Evolutionary conservation across 148 eudicot genomes (phyloP), one percentile per base, ranked within the genome.

Genomic region (Fagopyrum homotropicum): DNA sequence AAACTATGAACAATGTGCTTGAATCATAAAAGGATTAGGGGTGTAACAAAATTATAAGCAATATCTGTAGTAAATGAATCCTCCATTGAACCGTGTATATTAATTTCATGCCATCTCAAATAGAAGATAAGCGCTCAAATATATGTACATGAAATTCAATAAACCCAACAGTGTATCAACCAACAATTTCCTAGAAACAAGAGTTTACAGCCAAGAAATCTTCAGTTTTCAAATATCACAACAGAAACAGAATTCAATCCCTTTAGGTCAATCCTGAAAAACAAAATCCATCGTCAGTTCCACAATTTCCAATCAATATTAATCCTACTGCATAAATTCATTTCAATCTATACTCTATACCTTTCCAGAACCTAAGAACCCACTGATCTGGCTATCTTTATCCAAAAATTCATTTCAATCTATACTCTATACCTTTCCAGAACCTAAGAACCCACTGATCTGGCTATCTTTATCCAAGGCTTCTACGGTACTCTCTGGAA

Each of bases 331-430:
- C 30, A 22, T 14, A 54, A 15, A 35, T 29, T 55, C 76, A 10
- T 43, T 73, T 14, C 66, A 73, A 69, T 5, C 26, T 7, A 47
- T 17, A 72, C 12, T 48, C 12, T 47, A 29, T 73, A 94, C 98
- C 97, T 95, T 95, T 69, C 98, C 98, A 48, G 98, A 95, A 17
- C 98, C 98, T 75, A 95, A 74, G 76, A 95, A 95, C 0, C 98
- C 98, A 49, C 97, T 95, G 5, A 95, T 95, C n/a, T n/a, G n/a
- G n/a, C n/a, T n/a, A n/a, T n/a, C n/a, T n/a, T n/a, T n/a, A n/a
- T n/a, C n/a, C 30, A 22, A 22, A 54, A 15, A 35, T 29, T 55
- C 76, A 10, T 43, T 73, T 14, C 66, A 73, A 69, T 5, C 26
- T 7, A 47, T 17, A 72, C 12, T 48, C 12, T 47, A 29, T 73